Evolutionary conservation across 495 filamentous ascomycete genomes (phyloP), one percentile per base, ranked within the genome.

Genomic region (Talaromyces proteolyticus): DNA sequence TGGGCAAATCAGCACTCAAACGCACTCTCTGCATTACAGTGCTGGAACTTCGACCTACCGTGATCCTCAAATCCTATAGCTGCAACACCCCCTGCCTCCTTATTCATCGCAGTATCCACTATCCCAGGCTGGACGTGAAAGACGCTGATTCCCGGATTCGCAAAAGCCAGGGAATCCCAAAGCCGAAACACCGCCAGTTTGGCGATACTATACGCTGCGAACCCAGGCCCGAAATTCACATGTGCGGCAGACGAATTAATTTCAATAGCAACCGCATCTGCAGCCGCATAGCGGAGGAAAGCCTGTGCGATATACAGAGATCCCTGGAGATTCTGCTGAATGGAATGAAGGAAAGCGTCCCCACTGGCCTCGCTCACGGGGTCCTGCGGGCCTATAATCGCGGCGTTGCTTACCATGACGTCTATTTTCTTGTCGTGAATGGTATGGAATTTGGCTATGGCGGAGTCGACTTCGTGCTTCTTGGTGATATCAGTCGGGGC

Each of bases 111-210:
- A 44, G 69, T 73, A 42, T 65, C 60, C 49, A 70, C 69, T 24
- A 68, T 50, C 2, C 75, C 73, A 12, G 74, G 74, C 50, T 79
- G 75, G n/a, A 73, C 50, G 60, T 70, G 62, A 45, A 69, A 71
- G 14, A 77, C 57, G 46, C 63, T 60, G 26, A 76, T 16, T 18
- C 63, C 57, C 11, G 67, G 67, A 19, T 72, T 68, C 20, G 22
- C 22, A 41, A 40, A 50, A 11, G 53, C 62, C 24, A 76, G 21
- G 24, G 48, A 53, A 49, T 76, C 65, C 61, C 62, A 68, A 41
- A 78, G 59, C 17, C 70, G 61, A 40, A 60, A 62, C 14, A 62
- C 56, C 0, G 69, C 74, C 42, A 66, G 24, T 57, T 78, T 78
- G 4, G 65, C 58, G n/a, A 66, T 48, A 23, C 43, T 58, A 53